Conservation (phyloP, 2,329 filamentous ascomycete species). For the Tolypocladium nubicola region DNA sequence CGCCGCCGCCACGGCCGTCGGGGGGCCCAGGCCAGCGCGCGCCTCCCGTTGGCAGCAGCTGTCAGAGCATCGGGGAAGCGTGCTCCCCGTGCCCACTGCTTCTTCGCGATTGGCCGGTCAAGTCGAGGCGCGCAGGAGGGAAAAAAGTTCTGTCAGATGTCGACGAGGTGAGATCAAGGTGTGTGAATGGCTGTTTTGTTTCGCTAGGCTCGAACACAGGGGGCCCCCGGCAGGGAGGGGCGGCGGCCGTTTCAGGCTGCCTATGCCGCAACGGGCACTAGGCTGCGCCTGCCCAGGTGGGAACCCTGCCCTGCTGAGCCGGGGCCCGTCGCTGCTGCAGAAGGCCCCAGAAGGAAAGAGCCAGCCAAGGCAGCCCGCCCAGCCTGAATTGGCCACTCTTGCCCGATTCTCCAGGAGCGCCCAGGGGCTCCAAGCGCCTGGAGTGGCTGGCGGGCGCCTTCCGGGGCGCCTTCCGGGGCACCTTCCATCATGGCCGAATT, state of each 20-base stretch:
- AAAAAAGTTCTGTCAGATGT: not conserved
- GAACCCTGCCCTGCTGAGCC: not conserved
- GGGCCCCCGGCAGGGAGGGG: not conserved
- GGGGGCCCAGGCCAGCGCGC: not conserved
- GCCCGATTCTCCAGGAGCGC: not conserved
- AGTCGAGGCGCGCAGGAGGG: not conserved
- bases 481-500: not conserved
- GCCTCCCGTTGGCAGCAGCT: not conserved
- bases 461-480: not conserved
- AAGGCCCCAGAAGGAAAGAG: not conserved
- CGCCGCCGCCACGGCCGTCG: not conserved
- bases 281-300: not conserved
- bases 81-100: not conserved
- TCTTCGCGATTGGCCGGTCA: slow-evolving; percentile 3
- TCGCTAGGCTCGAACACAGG: not conserved
- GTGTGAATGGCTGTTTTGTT: not conserved
- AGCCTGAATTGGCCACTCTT: not conserved
- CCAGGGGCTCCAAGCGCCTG: not conserved
- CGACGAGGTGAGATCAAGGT: slow-evolving; percentile 1
- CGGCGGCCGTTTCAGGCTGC: not conserved
- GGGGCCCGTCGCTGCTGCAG: not conserved
- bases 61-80: not conserved
- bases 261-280: not conserved
- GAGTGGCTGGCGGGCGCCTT: too few relatives aligned
- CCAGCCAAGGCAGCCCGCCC: not conserved